Conservation (phyloP, 306 rosid genomes). For the Cyamopsis tetragonoloba region DNA sequence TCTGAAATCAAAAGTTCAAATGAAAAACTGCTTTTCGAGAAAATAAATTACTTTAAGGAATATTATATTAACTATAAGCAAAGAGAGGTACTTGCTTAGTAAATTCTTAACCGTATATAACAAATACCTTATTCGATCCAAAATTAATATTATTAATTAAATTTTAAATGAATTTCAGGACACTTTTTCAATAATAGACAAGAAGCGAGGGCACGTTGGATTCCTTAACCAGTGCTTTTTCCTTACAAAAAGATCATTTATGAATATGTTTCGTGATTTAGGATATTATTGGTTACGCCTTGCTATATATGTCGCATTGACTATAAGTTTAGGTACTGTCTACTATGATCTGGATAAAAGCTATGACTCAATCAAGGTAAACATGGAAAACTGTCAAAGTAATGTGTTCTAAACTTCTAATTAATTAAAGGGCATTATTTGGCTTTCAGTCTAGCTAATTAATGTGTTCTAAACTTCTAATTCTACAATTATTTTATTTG, state of each 20-base stretch:
- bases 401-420: too few species aligned
- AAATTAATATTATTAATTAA: neutral
- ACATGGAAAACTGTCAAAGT: neutral
- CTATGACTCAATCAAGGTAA: conserved; percentile 43
- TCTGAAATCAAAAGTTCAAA: too few species aligned
- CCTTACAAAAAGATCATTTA: conserved; percentile 45
- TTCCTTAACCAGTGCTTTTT: conserved; percentile 45
- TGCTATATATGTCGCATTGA: conserved; percentile 32
- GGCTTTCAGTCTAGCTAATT: neutral
- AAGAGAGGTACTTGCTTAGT: too few species aligned
- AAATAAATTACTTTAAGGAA: too few species aligned
- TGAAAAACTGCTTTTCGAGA: too few species aligned
- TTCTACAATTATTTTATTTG: neutral
- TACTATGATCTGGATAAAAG: conserved; percentile 34
- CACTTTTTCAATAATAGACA: conserved; percentile 6
- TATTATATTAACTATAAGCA: too few species aligned
- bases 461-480: neutral
- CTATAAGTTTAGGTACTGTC: conserved; percentile 37
- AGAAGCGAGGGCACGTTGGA: conserved; percentile 38
- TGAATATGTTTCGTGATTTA: conserved; percentile 60
- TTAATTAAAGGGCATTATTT: neutral
- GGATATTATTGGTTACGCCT: conserved; percentile 76
- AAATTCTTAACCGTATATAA: too few species aligned
- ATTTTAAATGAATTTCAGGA: conserved; percentile 27
- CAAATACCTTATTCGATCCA: neutral